Evolutionary conservation across 2,329 filamentous ascomycete species (phyloP).

Genomic region (Hypoxylon sp.): DNA sequence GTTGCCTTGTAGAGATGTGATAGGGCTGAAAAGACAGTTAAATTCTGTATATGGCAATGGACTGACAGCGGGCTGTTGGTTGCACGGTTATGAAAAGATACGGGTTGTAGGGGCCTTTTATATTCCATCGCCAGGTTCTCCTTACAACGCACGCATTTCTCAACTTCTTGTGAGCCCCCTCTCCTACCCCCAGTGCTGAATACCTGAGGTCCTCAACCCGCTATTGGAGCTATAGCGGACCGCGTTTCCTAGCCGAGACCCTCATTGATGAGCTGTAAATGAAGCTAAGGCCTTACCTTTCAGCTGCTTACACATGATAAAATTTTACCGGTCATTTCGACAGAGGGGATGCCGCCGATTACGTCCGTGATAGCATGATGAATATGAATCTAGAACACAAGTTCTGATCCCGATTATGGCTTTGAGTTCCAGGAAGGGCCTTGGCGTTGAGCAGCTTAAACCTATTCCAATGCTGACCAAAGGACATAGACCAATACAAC

Average conservation of each 20-base stretch:
- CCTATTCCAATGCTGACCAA: background rate
- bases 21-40: no score
- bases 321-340: background rate
- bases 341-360: background rate
- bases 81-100: background rate
- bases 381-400: background rate
- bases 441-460: background rate
- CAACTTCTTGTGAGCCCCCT: background rate
- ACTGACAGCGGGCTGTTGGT: background rate
- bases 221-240: background rate
- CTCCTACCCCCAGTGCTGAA: background rate
- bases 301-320: background rate
- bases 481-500: background rate
- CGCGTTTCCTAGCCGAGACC: background rate
- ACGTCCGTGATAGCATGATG: background rate
- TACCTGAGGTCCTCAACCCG: background rate
- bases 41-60: background rate
- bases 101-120: background rate
- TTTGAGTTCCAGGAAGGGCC: background rate
- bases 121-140: background rate
- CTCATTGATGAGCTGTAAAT: background rate
- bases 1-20: background rate
- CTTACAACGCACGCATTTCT: background rate
- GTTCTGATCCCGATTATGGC: background rate
- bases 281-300: background rate